phyloP scores from a whole-genome alignment of 495 filamentous ascomycete species.

The Delitschia confertaspora region DNA sequence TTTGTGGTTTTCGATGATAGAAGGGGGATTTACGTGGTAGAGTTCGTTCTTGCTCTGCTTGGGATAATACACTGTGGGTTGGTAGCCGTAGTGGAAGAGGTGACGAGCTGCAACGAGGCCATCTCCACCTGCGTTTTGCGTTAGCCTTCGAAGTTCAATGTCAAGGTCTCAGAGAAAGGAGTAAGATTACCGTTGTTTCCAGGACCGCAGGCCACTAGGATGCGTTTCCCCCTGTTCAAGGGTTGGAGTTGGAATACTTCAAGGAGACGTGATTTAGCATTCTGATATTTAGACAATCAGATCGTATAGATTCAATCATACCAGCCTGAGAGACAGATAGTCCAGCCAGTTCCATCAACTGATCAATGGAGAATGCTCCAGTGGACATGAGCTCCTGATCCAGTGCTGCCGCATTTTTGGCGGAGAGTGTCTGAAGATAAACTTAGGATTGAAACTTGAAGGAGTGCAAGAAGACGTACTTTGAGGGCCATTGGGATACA shows the following conservation, averaged over 20 bases:
- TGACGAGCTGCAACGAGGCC: conserved; percentile 92
- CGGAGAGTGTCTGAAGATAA: conserved; percentile 64
- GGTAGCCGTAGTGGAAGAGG: conserved; percentile 88
- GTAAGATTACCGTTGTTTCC: conserved; percentile 89
- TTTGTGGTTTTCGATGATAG: conserved; percentile 18
- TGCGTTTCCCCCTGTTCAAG: conserved; percentile 54
- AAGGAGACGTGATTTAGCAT: neutral
- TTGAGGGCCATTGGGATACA: conserved; percentile 42
- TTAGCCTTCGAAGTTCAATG: neutral
- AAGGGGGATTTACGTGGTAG: conserved; percentile 52
- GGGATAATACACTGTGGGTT: conserved; percentile 84
- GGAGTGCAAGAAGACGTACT: too few relatives aligned
- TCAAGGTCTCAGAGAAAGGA: too few relatives aligned
- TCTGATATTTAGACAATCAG: conserved; percentile 1
- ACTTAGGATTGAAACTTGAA: too few relatives aligned
- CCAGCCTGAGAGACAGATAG: conserved; percentile 89
- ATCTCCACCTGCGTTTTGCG: conserved; percentile 58
- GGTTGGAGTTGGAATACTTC: conserved; percentile 81
- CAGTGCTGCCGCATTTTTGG: conserved; percentile 77
- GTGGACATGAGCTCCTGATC: conserved; percentile 91
- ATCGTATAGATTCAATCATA: too few relatives aligned
- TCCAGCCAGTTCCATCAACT: conserved; percentile 94
- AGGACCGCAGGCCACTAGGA: conserved; percentile 86
- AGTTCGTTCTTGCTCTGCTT: conserved; percentile 83
- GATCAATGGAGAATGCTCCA: conserved; percentile 89